phyloP scores from a whole-genome alignment of 306 rosid species.

The Malus fusca region DNA sequence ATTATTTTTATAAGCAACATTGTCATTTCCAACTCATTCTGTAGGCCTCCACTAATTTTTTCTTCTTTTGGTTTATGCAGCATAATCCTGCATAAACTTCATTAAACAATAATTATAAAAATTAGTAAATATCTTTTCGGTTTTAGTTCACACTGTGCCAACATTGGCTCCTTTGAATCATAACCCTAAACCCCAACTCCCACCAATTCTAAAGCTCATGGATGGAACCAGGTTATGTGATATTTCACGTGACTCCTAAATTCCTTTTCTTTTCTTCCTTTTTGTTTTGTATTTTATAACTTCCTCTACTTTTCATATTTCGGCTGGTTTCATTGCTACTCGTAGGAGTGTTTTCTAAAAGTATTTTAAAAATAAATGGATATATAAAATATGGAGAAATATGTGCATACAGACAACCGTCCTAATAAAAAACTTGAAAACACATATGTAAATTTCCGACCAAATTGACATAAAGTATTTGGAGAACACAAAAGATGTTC shows the following conservation, averaged over 20 bases:
- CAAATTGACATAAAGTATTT: not conserved
- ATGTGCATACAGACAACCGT: not conserved
- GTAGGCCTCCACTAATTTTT: slow-evolving; percentile 1
- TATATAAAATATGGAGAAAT: not conserved
- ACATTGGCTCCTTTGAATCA: not conserved
- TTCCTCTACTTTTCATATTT: not conserved
- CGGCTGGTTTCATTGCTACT: slow-evolving; percentile 12
- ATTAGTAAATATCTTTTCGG: not conserved
- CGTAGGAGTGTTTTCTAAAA: not conserved
- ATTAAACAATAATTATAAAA: not conserved
- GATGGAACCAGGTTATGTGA: slow-evolving; percentile 6
- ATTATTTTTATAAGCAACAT: not conserved
- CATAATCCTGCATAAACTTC: not conserved
- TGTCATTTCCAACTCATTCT: not conserved
- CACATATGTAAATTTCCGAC: not conserved
- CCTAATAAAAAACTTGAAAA: slow-evolving; percentile 1
- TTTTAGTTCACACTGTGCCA: slow-evolving; percentile 7
- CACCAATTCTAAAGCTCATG: not conserved
- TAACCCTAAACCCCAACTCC: not conserved
- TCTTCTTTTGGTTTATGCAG: not conserved
- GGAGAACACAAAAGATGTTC: slow-evolving; percentile 4
- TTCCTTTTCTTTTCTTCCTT: not conserved
- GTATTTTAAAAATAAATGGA: not conserved
- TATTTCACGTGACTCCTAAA: slow-evolving; percentile 8
- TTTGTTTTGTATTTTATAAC: not conserved